Conservation (phyloP, 2,329 filamentous ascomycete genomes). For the Daldinia sp. region DNA sequence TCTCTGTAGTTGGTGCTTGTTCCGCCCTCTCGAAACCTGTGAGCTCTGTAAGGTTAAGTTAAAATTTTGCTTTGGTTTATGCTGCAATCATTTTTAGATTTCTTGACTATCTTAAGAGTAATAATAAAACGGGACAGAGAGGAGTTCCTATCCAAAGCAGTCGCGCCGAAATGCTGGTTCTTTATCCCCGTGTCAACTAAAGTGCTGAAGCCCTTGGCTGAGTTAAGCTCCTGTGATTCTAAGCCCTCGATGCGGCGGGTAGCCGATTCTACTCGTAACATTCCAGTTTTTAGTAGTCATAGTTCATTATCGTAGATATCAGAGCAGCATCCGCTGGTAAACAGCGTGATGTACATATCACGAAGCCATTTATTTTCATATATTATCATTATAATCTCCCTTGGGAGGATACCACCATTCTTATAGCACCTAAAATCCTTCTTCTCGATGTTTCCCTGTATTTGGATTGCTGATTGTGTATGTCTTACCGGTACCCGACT, state of each 20-base stretch:
- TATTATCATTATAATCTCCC: constrained; percentile 92
- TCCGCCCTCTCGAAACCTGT: constrained; percentile 78
- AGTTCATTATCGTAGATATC: constrained; percentile 98
- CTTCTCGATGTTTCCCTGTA: background rate
- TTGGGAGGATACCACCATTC: constrained; percentile 90
- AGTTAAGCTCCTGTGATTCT: constrained; percentile 68
- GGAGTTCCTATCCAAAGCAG: constrained; percentile 91
- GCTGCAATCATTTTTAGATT: constrained; percentile 61
- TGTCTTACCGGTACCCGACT: constrained; percentile 96
- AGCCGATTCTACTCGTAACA: constrained; percentile 24
- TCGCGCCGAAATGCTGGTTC: constrained; percentile 90
- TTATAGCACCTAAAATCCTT: constrained; percentile 43
- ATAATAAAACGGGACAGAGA: constrained; percentile 95
- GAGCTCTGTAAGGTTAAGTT: constrained; percentile 92
- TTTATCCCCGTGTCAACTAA: constrained; percentile 82
- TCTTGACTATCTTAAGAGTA: constrained; percentile 79
- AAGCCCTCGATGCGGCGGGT: constrained; percentile 17
- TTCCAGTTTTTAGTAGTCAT: constrained; percentile 58
- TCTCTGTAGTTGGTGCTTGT: constrained; percentile 37
- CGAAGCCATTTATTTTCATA: constrained; percentile 82
- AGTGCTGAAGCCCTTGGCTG: constrained; percentile 78
- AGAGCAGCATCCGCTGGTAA: constrained; percentile 91
- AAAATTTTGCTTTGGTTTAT: constrained; percentile 85
- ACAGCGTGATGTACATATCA: constrained; percentile 91
- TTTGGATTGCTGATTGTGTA: constrained; percentile 80